These are phyloP conservation scores for Tricholoma flavovirens DNA, from an alignment of 768 basidiomycete species.

Conservation along the genomic window DNA sequence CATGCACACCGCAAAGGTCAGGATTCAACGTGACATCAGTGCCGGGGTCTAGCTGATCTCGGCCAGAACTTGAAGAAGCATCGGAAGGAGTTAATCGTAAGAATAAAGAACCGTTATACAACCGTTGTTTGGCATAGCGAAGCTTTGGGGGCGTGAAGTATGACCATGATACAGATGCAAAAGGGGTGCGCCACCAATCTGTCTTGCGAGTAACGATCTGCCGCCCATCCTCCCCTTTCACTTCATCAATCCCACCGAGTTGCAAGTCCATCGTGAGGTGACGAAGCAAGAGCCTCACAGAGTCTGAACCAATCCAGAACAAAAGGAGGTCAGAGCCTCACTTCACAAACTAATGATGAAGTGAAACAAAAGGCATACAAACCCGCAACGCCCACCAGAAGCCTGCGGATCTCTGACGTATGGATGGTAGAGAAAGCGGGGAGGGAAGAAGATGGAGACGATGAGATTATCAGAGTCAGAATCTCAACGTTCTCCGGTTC, in stretches of 20 bases:
- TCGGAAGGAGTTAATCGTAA: slow-evolving; percentile 7
- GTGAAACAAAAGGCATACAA: slow-evolving; percentile 18
- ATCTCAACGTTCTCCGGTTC: slow-evolving; percentile 21
- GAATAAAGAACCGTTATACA: slow-evolving; percentile 31
- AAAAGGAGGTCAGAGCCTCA: slow-evolving; percentile 4
- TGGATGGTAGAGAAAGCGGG: slow-evolving; percentile 12
- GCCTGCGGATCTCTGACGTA: slow-evolving; percentile 21
- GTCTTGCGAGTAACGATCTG: slow-evolving; percentile 25
- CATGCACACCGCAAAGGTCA: slow-evolving; percentile 35
- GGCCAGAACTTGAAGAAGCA: slow-evolving; percentile 7
- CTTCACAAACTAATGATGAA: slow-evolving; percentile 1
- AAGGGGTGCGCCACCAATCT: slow-evolving; percentile 39
- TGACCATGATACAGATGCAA: slow-evolving; percentile 35
- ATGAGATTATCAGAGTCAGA: slow-evolving; percentile 20
- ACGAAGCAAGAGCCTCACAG: slow-evolving; percentile 5
- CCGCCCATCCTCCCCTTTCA: slow-evolving; percentile 33
- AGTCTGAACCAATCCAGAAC: slow-evolving; percentile 7
- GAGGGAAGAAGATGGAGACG: slow-evolving; percentile 12
- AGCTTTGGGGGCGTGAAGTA: slow-evolving; percentile 21
- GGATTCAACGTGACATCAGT: slow-evolving; percentile 28
- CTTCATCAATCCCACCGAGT: slow-evolving; percentile 13
- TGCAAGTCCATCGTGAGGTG: slow-evolving; percentile 22
- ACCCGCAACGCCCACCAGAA: slow-evolving; percentile 22
- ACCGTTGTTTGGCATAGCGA: slow-evolving; percentile 20
- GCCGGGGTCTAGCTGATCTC: slow-evolving; percentile 6